These are phyloP conservation scores for Yamadazyma taylorii DNA, from an alignment of 1,139 yeast species.

Conservation along the genomic window DNA sequence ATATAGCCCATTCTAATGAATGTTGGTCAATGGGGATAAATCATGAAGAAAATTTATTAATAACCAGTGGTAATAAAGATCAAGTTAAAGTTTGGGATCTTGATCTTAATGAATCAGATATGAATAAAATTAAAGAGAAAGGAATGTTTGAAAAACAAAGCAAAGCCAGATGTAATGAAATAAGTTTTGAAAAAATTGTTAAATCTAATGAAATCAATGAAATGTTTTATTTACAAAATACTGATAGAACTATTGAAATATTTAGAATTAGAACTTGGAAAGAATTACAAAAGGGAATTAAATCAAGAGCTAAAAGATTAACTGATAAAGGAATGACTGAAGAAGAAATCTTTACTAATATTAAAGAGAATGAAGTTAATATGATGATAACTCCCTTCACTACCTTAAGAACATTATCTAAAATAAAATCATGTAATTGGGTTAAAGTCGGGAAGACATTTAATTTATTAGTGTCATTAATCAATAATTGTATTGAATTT, in stretches of 20 bases:
- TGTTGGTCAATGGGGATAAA: slow-evolving; percentile 79
- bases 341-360: slow-evolving; percentile 57
- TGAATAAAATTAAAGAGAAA: slow-evolving; percentile 52
- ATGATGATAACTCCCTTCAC: slow-evolving; percentile 66
- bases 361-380: slow-evolving; percentile 55
- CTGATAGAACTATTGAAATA: slow-evolving; percentile 79
- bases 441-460: slow-evolving; percentile 41
- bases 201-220: slow-evolving; percentile 43
- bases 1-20: slow-evolving; percentile 89
- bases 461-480: slow-evolving; percentile 62
- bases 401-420: slow-evolving; percentile 55
- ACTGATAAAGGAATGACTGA: slow-evolving; percentile 64
- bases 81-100: slow-evolving; percentile 83
- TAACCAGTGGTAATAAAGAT: slow-evolving; percentile 79
- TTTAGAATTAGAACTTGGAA: slow-evolving; percentile 76
- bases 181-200: slow-evolving; percentile 48
- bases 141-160: slow-evolving; percentile 80
- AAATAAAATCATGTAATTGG: slow-evolving; percentile 61
- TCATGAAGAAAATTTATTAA: slow-evolving; percentile 36
- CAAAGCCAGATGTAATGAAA: slow-evolving; percentile 66
- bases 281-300: slow-evolving; percentile 76
- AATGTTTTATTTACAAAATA: slow-evolving; percentile 69
- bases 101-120: slow-evolving; percentile 53
- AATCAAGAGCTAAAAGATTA: slow-evolving; percentile 78
- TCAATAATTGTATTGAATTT: slow-evolving; percentile 75